These are phyloP conservation scores for Podospora fimiseda DNA, from an alignment of 495 filamentous ascomycete species.

Conservation along the genomic window DNA sequence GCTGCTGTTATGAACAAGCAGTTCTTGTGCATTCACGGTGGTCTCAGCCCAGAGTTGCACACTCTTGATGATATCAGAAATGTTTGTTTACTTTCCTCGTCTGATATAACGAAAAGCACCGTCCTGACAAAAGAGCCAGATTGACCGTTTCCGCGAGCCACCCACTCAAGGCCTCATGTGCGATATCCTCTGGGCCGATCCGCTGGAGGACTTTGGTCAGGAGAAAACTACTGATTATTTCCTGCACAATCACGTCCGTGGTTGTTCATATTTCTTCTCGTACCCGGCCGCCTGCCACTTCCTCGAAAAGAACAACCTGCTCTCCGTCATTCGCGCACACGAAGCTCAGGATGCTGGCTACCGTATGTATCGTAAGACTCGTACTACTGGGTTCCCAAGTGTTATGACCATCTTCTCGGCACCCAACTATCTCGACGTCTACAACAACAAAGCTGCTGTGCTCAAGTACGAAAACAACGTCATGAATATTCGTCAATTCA, in stretches of 20 bases:
- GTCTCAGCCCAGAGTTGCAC: slow-evolving; percentile 90
- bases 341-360: slow-evolving; percentile 98
- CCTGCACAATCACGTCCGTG: slow-evolving; percentile 95
- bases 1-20: slow-evolving; percentile 99
- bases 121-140: slow-evolving; percentile 43
- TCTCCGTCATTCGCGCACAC: slow-evolving; percentile 97
- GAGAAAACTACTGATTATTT: slow-evolving; percentile 97
- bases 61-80: slow-evolving; percentile 88
- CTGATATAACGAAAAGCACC: too few species aligned
- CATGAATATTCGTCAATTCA: slow-evolving; percentile 99
- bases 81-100: slow-evolving; percentile 47
- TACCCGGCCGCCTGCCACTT: slow-evolving; percentile 98
- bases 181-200: slow-evolving; percentile 97
- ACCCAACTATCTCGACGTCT: slow-evolving; percentile 98
- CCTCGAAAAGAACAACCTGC: slow-evolving; percentile 95
- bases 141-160: slow-evolving; percentile 95
- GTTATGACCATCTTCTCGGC: slow-evolving; percentile 99
- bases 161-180: slow-evolving; percentile 98
- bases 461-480: slow-evolving; percentile 99
- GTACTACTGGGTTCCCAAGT: slow-evolving; percentile 95
- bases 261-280: slow-evolving; percentile 98
- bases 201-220: slow-evolving; percentile 97
- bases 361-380: slow-evolving; percentile 97
- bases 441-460: slow-evolving; percentile 99
- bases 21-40: slow-evolving; percentile 96